A percentile compares a stretch with the other conserved stretches of the same genome.
Conservation (phyloP, 768 basidiomycete genomes). For the Serendipita sp. region DNA sequence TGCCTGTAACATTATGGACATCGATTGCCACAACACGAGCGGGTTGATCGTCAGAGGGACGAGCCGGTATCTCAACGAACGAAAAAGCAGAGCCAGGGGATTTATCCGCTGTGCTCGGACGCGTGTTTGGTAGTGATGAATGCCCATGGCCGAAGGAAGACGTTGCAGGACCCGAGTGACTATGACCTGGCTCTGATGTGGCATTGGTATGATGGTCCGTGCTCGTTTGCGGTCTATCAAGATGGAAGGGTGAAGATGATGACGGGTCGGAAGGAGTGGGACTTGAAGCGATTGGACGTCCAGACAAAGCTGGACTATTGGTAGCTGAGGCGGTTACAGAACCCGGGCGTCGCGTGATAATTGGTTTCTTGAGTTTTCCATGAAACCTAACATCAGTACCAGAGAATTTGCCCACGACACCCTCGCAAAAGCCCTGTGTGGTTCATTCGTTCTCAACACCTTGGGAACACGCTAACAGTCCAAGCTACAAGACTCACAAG, state of each 20-base stretch:
- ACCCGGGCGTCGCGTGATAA: conserved; percentile 49
- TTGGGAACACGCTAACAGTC: background rate
- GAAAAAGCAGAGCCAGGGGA: background rate
- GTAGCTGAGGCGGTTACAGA: background rate
- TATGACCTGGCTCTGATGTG: background rate
- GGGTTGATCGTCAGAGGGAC: background rate
- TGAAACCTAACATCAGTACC: conserved; percentile 51
- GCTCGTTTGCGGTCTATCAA: background rate
- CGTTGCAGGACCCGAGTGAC: background rate
- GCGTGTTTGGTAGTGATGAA: background rate
- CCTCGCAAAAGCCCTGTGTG: conserved; percentile 68
- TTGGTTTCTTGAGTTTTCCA: conserved; percentile 58
- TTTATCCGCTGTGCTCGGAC: background rate
- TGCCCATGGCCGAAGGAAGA: background rate
- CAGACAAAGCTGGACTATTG: conserved; percentile 1
- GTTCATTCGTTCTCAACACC: background rate
- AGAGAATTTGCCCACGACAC: conserved; percentile 63
- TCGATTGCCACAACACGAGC: background rate
- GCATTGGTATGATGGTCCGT: background rate
- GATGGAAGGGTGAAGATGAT: conserved; percentile 2
- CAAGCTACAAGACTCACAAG: conserved; percentile 32
- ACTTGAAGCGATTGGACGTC: conserved; percentile 2
- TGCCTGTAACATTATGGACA: background rate
- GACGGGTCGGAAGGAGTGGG: conserved; percentile 5
- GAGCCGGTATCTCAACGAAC: background rate